A percentile compares a stretch with the other conserved stretches of the same genome.
phyloP scores from a whole-genome alignment of 2,329 filamentous ascomycete species.

The Clarireedia homoeocarpa region DNA sequence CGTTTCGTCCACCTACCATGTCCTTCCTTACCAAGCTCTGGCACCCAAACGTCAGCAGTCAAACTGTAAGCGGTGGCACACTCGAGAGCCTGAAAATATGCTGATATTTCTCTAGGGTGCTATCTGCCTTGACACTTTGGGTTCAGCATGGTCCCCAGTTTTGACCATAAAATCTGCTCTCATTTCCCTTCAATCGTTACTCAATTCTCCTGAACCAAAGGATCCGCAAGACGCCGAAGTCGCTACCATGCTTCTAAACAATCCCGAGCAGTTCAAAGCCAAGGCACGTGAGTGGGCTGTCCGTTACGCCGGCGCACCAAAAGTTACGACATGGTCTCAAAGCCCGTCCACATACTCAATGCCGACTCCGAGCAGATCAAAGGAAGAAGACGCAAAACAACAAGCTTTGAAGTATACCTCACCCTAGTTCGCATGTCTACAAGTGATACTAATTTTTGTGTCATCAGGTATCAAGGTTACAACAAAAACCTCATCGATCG shows the following conservation, averaged over 20 bases:
- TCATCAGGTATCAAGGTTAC: constrained; percentile 71
- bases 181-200: constrained; percentile 84
- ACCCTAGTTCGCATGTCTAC: neutral
- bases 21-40: constrained; percentile 88
- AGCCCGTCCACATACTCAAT: constrained; percentile 16
- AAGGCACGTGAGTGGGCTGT: constrained; percentile 89
- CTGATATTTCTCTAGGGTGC: constrained; percentile 57
- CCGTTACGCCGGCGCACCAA: constrained; percentile 69
- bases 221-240: constrained; percentile 97
- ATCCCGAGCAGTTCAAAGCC: constrained; percentile 70
- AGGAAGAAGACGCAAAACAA: constrained; percentile 24
- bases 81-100: too few relatives aligned
- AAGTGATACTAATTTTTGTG: constrained; percentile 12
- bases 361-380: constrained; percentile 19
- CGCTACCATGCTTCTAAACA: constrained; percentile 76
- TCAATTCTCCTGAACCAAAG: constrained; percentile 88
- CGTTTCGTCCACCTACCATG: constrained; percentile 88
- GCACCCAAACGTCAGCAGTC: constrained; percentile 94
- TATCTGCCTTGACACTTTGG: constrained; percentile 91
- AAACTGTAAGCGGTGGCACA: constrained; percentile 56
- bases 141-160: constrained; percentile 87
- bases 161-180: constrained; percentile 94
- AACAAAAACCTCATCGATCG: constrained; percentile 74
- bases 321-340: constrained; percentile 42
- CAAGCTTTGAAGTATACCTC: constrained; percentile 18